phyloP scores from a whole-genome alignment of 2,329 filamentous ascomycete species.

The Trichoderma semiorbis region DNA sequence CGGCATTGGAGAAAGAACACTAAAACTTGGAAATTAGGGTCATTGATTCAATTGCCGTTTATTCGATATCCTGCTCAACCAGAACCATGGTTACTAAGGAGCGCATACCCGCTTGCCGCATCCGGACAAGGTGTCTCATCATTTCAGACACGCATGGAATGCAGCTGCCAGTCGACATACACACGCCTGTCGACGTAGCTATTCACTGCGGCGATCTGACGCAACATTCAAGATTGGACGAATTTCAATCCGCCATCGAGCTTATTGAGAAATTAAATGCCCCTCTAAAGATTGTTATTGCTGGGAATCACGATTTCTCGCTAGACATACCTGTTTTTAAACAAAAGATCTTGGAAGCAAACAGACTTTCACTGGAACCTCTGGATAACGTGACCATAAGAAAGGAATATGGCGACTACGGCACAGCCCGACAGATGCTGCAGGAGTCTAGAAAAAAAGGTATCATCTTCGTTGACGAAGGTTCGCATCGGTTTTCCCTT shows the following conservation, averaged over 20 bases:
- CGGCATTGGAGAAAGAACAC: no score
- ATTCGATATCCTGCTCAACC: not conserved
- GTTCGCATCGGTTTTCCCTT: constrained; percentile 38
- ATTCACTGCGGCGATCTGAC: constrained; percentile 53
- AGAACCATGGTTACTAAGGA: not conserved
- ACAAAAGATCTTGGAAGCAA: constrained; percentile 24
- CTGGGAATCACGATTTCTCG: constrained; percentile 51
- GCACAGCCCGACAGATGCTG: constrained; percentile 32
- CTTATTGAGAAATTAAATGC: constrained; percentile 40
- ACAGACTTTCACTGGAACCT: not conserved
- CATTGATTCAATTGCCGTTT: no score
- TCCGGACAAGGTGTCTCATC: constrained; percentile 25
- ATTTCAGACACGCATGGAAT: constrained; percentile 28
- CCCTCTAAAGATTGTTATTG: constrained; percentile 46
- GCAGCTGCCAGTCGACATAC: not conserved
- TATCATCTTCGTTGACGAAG: constrained; percentile 42
- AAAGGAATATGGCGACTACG: constrained; percentile 37
- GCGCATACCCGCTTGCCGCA: not conserved
- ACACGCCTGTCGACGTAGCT: constrained; percentile 35
- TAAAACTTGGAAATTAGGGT: no score
- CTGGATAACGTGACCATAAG: constrained; percentile 18
- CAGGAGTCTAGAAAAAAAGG: constrained; percentile 24
- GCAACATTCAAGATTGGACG: constrained; percentile 39
- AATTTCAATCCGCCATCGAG: constrained; percentile 37
- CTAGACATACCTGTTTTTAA: constrained; percentile 36